Base-by-base conservation (phyloP, 75 land plant species). In the Pinus tabuliformis region DNA sequence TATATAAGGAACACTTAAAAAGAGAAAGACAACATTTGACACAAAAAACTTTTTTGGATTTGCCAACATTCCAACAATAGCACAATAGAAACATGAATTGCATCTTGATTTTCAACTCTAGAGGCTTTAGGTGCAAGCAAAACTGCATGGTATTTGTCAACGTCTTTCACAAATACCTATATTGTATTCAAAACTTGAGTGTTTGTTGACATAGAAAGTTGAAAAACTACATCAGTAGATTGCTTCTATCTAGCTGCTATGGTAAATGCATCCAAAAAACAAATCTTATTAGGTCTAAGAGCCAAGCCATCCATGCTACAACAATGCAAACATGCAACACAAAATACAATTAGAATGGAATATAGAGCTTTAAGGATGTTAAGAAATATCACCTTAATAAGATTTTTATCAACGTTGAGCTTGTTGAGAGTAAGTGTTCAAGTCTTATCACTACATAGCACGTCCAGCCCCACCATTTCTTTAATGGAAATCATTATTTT, bases 381-480 rank as follows among this genome's bases (percentile, higher is more conserved):
- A 28, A 59, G 57, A 17, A 74, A 81, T 13, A 75, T 52, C 21
- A 80, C 88, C 89, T 94, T 95, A 45, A 94, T 78, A 65, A 94
- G 81, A 70, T 74, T 90, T 39, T 81, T 90, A 81, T 94, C 97
- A 56, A 92, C 85, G 30, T 83, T 90, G 57, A 93, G 74, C 80
- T 93, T 93, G 83, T 93, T 93, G 56, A 93, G 85, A 1, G 96
- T 93, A 12, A 93, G 75, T 18, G 96, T 93, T 33, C 96, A 92
- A 20, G 95, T 94, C 78, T 94, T 94, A 72, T 94, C 97, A 84
- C 97, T 94, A 70, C 94, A 94, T 0, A 94, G 81, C 7, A 94
- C 94, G 71, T 94, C 94, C 97, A 93, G 91, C 49, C 91, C 94
- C 20, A 94, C 94, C 89, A 94, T 82, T 77, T 94, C 94, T 81